Conservation (phyloP, 202 grass and related monocot species). For the Carex arenaria region DNA sequence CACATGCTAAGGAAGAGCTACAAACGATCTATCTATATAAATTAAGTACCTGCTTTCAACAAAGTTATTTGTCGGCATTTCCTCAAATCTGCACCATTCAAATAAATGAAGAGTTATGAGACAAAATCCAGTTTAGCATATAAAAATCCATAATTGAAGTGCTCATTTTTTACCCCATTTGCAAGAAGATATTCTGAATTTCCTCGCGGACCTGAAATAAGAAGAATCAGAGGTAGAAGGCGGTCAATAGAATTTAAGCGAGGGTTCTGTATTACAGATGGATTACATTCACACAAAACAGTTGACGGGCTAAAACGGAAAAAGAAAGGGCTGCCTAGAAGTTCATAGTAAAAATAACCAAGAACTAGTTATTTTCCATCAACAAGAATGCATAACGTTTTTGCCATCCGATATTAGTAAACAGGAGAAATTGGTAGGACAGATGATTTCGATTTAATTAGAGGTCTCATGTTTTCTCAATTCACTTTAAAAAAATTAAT, state of each 20-base stretch:
- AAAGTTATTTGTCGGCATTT: constrained; percentile 97
- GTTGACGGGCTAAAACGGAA: neutral
- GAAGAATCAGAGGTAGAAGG: neutral
- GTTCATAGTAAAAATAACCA: neutral
- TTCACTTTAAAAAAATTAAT: neutral
- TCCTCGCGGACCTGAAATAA: constrained; percentile 64
- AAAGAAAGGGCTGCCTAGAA: neutral
- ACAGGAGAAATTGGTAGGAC: neutral
- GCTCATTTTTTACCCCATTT: constrained; percentile 69
- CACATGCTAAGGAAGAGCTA: neutral
- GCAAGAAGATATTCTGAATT: constrained; percentile 82
- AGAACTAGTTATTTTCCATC: neutral
- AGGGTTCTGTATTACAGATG: neutral
- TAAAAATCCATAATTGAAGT: constrained; percentile 19
- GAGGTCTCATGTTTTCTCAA: neutral
- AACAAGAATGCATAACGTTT: neutral
- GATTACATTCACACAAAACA: neutral
- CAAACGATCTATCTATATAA: neutral
- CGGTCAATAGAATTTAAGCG: neutral
- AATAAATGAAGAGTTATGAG: neutral
- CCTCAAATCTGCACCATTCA: constrained; percentile 57
- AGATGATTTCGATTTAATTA: neutral
- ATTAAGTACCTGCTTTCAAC: constrained; percentile 75
- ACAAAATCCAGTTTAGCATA: neutral
- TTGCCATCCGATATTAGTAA: neutral